Conservation (phyloP, 2,329 filamentous ascomycete genomes). For the Talaromyces marneffei region DNA sequence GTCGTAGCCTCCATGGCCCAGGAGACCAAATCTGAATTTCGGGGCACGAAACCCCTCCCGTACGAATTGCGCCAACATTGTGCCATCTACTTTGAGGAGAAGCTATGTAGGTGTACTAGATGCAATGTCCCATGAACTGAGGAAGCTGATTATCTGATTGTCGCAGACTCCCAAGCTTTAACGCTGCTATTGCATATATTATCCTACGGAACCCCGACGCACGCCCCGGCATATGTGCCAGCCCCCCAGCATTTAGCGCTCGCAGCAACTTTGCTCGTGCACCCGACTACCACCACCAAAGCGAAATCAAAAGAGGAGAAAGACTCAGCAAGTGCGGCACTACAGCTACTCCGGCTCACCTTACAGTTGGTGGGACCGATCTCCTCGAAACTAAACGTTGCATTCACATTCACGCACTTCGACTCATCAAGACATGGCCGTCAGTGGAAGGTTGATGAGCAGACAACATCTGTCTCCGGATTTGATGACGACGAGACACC, state of each 20-base stretch:
- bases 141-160: constrained; percentile 3
- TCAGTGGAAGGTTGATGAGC: constrained; percentile 23
- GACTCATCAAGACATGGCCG: constrained; percentile 28
- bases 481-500: constrained; percentile 41
- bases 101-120: constrained; percentile 52
- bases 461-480: constrained; percentile 3
- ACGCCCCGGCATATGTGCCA: constrained; percentile 56
- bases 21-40: constrained; percentile 36
- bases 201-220: constrained; percentile 29
- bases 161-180: constrained; percentile 52
- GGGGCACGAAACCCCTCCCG: constrained; percentile 52
- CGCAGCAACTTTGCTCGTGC: constrained; percentile 73
- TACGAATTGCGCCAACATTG: constrained; percentile 61
- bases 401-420: constrained; percentile 61
- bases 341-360: constrained; percentile 65
- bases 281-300: constrained; percentile 72
- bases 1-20: constrained; percentile 1
- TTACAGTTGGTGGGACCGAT: constrained; percentile 61
- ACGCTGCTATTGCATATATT: constrained; percentile 52
- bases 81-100: constrained; percentile 69
- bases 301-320: constrained; percentile 56
- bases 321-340: constrained; percentile 59
- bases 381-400: constrained; percentile 62
- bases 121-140: constrained; percentile 4
- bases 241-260: constrained; percentile 68